These are phyloP conservation scores for Boletus huronensis DNA, from an alignment of 768 basidiomycete species.

Conservation along the genomic window DNA sequence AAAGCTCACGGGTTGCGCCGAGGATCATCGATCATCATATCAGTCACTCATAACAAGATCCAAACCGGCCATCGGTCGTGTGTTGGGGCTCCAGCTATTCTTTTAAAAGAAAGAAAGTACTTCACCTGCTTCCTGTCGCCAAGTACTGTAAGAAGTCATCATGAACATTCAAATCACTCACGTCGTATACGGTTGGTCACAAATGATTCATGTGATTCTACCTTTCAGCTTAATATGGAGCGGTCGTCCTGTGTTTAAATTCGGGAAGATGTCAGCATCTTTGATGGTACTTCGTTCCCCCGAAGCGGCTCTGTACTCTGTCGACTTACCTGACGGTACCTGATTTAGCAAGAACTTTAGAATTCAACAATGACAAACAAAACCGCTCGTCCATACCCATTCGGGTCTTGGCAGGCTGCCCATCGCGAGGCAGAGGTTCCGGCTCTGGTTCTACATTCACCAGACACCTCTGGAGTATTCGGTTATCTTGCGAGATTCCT, in stretches of 20 bases:
- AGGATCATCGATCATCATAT: no score
- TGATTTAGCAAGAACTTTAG: slow-evolving; percentile 16
- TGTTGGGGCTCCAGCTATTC: neutral
- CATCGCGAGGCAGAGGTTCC: neutral
- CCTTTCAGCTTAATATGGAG: neutral
- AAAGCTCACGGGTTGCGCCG: no score
- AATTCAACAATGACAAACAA: slow-evolving; percentile 24
- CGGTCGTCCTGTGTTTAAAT: neutral
- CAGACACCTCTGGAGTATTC: neutral
- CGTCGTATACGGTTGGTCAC: neutral
- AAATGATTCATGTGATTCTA: neutral
- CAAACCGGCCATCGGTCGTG: neutral
- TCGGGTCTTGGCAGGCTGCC: no score
- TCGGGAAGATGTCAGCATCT: no score
- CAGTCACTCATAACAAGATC: neutral
- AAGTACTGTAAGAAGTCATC: no score
- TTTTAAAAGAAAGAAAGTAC: neutral
- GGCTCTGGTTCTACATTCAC: neutral
- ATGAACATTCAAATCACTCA: neutral
- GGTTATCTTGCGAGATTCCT: neutral
- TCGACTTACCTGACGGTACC: no score
- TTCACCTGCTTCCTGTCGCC: neutral
- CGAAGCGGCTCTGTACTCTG: no score
- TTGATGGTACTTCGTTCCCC: no score
- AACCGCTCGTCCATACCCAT: slow-evolving; percentile 4